A percentile compares a stretch with the other conserved stretches of the same genome.
These are phyloP conservation scores for Botrytis medusae DNA, from an alignment of 2,329 filamentous ascomycete species.

Conservation along the genomic window DNA sequence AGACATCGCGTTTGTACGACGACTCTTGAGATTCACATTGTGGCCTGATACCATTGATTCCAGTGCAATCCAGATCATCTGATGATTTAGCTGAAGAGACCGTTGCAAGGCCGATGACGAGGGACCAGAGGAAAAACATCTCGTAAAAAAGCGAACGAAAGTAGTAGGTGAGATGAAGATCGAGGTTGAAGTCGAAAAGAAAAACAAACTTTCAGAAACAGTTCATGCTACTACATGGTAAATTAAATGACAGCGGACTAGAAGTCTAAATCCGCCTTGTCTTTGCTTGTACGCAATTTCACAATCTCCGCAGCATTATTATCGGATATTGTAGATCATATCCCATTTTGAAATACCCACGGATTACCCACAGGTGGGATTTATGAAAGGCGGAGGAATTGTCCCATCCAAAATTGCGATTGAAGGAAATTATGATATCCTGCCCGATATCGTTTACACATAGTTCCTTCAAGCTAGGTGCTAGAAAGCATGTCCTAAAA, in stretches of 20 bases:
- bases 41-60: conserved; percentile 26
- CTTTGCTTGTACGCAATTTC: not conserved
- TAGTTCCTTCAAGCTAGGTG: not conserved
- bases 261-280: conserved; percentile 13
- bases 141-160: not conserved
- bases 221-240: conserved; percentile 5
- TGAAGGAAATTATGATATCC: not conserved
- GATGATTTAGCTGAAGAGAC: conserved; percentile 4
- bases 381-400: not conserved
- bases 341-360: conserved; percentile 1
- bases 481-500: not conserved
- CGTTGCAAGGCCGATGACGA: conserved; percentile 21
- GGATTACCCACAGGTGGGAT: not conserved
- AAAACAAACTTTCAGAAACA: conserved; percentile 5
- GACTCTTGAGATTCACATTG: conserved; percentile 29
- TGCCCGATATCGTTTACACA: not conserved
- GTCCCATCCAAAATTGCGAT: not conserved
- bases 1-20: conserved; percentile 27
- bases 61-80: conserved; percentile 22
- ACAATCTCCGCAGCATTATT: not conserved
- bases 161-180: conserved; percentile 4
- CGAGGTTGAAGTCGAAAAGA: not conserved
- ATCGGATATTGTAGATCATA: conserved; percentile 2
- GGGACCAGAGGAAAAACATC: conserved; percentile 20
- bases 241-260: not conserved